phyloP scores from a whole-genome alignment of 331 rosid species.

The Saraca asoca region DNA sequence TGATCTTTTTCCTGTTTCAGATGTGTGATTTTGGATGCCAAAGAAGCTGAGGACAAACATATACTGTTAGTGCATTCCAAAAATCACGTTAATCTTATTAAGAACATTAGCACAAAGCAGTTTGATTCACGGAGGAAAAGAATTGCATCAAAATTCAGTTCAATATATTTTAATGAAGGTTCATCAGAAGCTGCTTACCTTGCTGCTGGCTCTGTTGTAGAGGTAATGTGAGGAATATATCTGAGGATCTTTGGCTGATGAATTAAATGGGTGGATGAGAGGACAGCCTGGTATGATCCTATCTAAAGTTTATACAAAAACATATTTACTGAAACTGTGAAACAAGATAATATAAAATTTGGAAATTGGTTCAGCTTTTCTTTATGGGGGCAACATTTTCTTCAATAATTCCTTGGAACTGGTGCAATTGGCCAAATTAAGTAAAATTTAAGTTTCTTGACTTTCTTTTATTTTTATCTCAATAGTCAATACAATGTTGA shows the following conservation, averaged over 20 bases:
- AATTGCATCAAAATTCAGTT: slow-evolving; percentile 50
- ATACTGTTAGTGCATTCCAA: slow-evolving; percentile 62
- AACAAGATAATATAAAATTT: too few species aligned
- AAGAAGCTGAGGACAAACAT: slow-evolving; percentile 67
- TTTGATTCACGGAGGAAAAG: slow-evolving; percentile 49
- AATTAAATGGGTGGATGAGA: too few species aligned
- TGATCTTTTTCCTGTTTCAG: too few species aligned
- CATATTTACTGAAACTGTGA: too few species aligned
- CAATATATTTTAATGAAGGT: slow-evolving; percentile 80
- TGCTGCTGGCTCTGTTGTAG: slow-evolving; percentile 80
- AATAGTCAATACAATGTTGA: neutral
- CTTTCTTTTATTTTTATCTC: neutral
- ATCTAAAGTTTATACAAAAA: too few species aligned
- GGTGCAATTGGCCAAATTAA: neutral
- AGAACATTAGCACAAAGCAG: slow-evolving; percentile 60
- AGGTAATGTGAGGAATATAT: slow-evolving; percentile 53
- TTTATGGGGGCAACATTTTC: neutral
- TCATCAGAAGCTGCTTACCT: slow-evolving; percentile 90
- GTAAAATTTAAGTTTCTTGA: neutral
- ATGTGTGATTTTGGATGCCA: slow-evolving; percentile 74
- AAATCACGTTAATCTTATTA: slow-evolving; percentile 62
- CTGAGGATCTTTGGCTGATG: too few species aligned
- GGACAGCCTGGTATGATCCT: too few species aligned
- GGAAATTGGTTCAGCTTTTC: neutral
- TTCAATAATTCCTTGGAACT: neutral